Evolutionary conservation across 116 monocot species (phyloP), one percentile per base, ranked within the genome.

Genomic region (Papilionanthe hybrid): DNA sequence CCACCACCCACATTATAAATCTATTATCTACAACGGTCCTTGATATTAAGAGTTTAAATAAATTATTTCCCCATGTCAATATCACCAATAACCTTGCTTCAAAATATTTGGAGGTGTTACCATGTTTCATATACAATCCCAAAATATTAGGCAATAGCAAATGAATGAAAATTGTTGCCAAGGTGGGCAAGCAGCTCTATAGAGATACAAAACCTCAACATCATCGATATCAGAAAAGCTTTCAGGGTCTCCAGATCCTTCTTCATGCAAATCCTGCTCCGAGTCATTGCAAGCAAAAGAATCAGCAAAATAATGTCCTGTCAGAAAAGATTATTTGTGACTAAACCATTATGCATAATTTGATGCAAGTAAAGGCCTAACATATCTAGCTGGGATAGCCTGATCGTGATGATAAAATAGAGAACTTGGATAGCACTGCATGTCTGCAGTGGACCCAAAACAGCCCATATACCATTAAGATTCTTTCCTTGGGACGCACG

Each of bases 211-310:
- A 67, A 93, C 92, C 92, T 93, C 92, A 48, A 74, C 79, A 86
- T 96, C 96, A 85, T 92, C 96, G 83, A 96, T 96, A 84, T 96
- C 96, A 79, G 96, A 96, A 78, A 96, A 82, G 55, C 72, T 91
- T 80, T 96, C 96, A 37, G 83, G 75, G 74, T 84, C 82, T 71
- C 75, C 74, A 47, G 27, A 67, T 55, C 45, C 72, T 72, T 43
- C 41, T 4, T 72, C 37, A 67, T 58, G 63, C 48, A 78, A 66
- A 79, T 88, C 81, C 77, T 73, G 73, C 73, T 84, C 55, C 28
- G 81, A 65, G 71, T 75, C 81, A 80, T 80, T 28, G 41, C 18
- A 20, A 78, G 65, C 48, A 83, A 49, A 81, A 49, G 55, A 41
- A 81, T 80, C 79, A 45, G n/a, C 79, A 84, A 50, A 11, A 44